Evolutionary conservation across 768 basidiomycete genomes (phyloP).

Genomic region (Psilocybe cyanescens): DNA sequence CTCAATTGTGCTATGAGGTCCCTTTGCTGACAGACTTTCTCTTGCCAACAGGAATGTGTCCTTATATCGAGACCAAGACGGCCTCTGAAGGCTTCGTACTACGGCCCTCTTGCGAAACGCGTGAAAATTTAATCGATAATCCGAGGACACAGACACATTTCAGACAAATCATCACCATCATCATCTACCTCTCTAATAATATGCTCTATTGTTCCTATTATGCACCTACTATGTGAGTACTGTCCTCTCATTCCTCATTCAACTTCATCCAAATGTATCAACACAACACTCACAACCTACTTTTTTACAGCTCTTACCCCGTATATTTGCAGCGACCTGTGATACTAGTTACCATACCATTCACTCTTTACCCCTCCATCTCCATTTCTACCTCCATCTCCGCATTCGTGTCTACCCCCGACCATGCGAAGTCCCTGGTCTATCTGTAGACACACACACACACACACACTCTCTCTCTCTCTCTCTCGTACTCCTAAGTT

Average conservation of each 20-base stretch:
- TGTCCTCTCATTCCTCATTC: background rate
- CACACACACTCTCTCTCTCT: no score
- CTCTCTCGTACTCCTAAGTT: background rate
- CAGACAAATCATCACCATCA: background rate
- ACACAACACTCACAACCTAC: background rate
- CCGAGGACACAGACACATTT: conserved; percentile 15
- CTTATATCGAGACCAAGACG: conserved; percentile 19
- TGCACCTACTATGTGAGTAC: conserved; percentile 5
- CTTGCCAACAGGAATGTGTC: conserved; percentile 14
- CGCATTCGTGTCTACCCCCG: background rate
- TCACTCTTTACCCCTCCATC: background rate
- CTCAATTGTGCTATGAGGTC: no score
- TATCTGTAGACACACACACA: no score
- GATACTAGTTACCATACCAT: background rate
- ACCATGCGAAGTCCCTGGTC: background rate
- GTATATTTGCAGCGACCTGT: background rate
- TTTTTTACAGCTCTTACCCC: background rate
- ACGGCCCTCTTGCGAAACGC: conserved; percentile 23
- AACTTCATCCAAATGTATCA: background rate
- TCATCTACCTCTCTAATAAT: conserved; percentile 1
- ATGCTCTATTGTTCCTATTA: conserved; percentile 5
- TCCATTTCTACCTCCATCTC: background rate
- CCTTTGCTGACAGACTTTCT: background rate
- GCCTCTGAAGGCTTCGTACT: conserved; percentile 17
- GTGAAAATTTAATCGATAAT: conserved; percentile 16